Conservation (phyloP, 192 early-diverging fungal genomes). For the Rhizophagus clarus region DNA sequence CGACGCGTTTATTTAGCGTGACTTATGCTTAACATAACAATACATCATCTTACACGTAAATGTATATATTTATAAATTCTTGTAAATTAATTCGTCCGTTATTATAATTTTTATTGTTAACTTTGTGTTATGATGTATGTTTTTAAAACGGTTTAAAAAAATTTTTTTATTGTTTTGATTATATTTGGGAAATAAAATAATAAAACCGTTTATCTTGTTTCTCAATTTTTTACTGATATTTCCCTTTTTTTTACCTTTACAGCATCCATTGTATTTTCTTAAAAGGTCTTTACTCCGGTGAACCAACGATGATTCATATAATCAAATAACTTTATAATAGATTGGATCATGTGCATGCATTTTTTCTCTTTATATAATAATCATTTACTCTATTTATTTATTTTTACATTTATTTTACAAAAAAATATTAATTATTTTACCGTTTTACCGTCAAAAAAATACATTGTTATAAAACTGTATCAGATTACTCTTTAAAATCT, state of each 20-base stretch:
- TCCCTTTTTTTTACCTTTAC: neutral
- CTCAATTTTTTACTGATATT: neutral
- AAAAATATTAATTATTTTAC: no score
- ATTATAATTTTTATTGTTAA: neutral
- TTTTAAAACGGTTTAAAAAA: no score
- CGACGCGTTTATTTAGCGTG: neutral
- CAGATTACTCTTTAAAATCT: no score
- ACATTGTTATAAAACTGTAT: no score
- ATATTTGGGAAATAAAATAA: neutral
- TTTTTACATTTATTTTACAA: no score
- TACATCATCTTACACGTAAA: neutral
- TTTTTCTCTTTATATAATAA: neutral
- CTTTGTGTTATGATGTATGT: neutral
- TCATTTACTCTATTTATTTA: no score
- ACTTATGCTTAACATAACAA: neutral
- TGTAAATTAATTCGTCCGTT: neutral
- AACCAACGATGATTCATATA: neutral
- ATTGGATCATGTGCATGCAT: neutral
- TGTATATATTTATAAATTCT: neutral
- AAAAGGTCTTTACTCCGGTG: neutral
- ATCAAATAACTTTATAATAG: no score
- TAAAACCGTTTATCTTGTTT: neutral
- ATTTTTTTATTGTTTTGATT: neutral
- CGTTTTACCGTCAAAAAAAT: no score
- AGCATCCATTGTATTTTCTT: neutral